Base-by-base conservation (phyloP, 805 yeast genomes). In the Ogataea philodendri region DNA sequence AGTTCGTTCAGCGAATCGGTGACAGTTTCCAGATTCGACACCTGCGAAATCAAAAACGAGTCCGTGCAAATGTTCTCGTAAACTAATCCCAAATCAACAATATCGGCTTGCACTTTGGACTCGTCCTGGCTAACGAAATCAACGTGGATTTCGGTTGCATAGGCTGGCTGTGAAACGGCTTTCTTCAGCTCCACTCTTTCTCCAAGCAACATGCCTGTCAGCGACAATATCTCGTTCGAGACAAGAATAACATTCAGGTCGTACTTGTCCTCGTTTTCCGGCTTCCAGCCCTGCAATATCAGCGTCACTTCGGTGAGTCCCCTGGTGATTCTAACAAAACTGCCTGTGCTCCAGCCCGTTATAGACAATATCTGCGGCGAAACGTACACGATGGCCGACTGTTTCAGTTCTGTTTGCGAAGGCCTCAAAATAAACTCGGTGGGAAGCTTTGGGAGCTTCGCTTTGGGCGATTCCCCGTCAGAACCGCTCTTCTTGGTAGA, bases 71-170 rank as follows among this genome's bases (percentile, higher is more conserved):
- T 23, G 5, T 82, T 82, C 1, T 87, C 81, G 51, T 74, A 73
- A 1, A 83, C 44, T 7, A 84, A 52, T 0, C 89, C 88, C 19
- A 72, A 62, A 16, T 79, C 81, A 30, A 66, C 61, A 7, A 81
- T 44, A 1, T 66, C 42, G 24, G 70, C 69, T 32, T 63, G 71
- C 7, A 76, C 47, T 1, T 57, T 33, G 25, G 65, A 60, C 30
- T 57, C 56, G 3, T 59, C 44, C 21, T 10, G 22, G 23, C 3
- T 32, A 26, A 11, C 22, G 20, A n/a, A 26, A 7, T 39, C 42
- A 9, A 49, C 43, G 1, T 29, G 37, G 42, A 30, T 50, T 32
- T 5, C 44, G 44, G 43, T 36, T 0, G 60, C 60, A 43, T 58
- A 57, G n/a, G 47, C 59, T 3, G 88, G 86, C 38, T 76, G 83